These are phyloP conservation scores for Chionographis japonica DNA, from an alignment of 106 monocot genomes.

Conservation along the genomic window DNA sequence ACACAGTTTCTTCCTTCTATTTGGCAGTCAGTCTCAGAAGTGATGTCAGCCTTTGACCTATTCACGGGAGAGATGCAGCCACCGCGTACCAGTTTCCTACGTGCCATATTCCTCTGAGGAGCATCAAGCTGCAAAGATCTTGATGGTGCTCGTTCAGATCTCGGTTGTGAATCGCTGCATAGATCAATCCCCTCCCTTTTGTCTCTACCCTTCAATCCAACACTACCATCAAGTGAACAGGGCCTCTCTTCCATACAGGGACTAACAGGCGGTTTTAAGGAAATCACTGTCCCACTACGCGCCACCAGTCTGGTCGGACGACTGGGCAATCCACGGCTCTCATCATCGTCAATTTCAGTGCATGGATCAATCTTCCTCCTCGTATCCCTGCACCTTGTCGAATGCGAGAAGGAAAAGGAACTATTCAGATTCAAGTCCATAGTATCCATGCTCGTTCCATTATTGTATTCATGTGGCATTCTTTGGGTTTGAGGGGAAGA, in stretches of 20 bases:
- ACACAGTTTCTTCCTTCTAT: background rate
- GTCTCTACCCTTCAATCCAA: slow-evolving; percentile 2
- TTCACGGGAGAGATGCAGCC: slow-evolving; percentile 5
- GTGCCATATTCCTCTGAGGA: background rate
- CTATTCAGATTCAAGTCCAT: slow-evolving; percentile 8
- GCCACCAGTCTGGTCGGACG: too few relatives aligned
- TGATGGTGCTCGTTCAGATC: background rate
- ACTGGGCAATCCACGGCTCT: background rate
- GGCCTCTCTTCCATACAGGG: slow-evolving; percentile 2
- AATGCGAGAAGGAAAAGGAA: slow-evolving; percentile 8
- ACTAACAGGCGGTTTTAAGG: background rate
- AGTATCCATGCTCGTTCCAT: slow-evolving; percentile 4
- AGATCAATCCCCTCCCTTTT: slow-evolving; percentile 27
- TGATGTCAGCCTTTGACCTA: background rate
- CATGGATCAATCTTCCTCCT: background rate
- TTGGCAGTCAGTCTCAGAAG: background rate
- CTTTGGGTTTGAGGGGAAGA: background rate
- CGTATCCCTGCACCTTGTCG: slow-evolving; percentile 10
- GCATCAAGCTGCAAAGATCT: background rate
- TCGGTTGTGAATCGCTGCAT: slow-evolving; percentile 4
- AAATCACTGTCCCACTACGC: background rate
- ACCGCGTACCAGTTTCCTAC: slow-evolving; percentile 9
- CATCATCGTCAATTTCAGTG: background rate
- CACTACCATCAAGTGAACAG: background rate
- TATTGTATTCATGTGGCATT: background rate